Evolutionary conservation across 352 stramenopile species (phyloP), one percentile per base, ranked within the genome.

Genomic region (Phytophthora aleatoria): DNA sequence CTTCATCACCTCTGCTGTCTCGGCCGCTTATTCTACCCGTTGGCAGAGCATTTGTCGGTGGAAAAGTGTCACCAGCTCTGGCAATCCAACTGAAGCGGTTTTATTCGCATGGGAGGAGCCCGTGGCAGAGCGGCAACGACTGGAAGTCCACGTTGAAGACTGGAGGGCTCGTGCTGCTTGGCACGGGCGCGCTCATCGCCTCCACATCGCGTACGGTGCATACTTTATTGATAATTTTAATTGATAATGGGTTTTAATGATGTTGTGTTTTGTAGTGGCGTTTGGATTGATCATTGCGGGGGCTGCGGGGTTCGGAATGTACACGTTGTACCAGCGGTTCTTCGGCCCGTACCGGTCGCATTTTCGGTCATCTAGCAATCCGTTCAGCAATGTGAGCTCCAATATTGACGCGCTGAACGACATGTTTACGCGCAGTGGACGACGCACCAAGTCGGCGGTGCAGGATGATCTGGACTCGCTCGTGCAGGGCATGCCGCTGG

Each of bases 201-300:
- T 85, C 75, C 1, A 84, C 82, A 5, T 91, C 84, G n/a, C 56
- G 84, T 93, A 76, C 26, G 82, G 76, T 11, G 15, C 9, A 10
- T 36, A 27, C n/a, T 36, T 5, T 27, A 31, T 8, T 36, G 1
- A 30, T 35, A n/a, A 8, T 36, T 36, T 12, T 33, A 31, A 20
- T 48, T 50, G 15, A 35, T 7, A 55, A 30, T 61, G 47, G 50
- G 28, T 11, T 42, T 10, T 61, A 15, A 33, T 56, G 5, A 50
- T 58, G 5, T 8, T 35, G 15, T 26, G 24, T 60, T 50, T 30
- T 63, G 45, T 39, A 93, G 84, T 93, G 54, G 84, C 79, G 5
- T 87, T 93, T 53, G 83, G 84, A n/a, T 45, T 90, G 13, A 62
- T 91, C 60, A 79, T 93, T 64, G 72, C 76, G 10, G 83, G 80